A percentile compares a stretch with the other conserved stretches of the same genome.
Conservation (phyloP, 1,284 basidiomycete genomes). For the Tausonia pullulans region DNA sequence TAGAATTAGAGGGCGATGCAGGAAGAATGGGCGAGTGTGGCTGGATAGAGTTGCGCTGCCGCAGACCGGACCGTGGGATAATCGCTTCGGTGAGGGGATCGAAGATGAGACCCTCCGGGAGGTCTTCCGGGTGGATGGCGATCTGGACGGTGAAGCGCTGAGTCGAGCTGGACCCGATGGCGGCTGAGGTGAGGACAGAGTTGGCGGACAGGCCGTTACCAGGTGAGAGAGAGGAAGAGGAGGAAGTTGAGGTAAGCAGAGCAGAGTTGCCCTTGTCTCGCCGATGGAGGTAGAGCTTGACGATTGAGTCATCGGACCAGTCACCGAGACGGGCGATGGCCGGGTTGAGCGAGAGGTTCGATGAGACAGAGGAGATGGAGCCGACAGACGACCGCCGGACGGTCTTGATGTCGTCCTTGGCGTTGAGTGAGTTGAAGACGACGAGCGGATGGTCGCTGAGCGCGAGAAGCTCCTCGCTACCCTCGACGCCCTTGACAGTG, state of each 20-base stretch:
- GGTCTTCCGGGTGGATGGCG: conserved; percentile 72
- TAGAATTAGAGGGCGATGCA: conserved; percentile 40
- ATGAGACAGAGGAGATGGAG: conserved; percentile 81
- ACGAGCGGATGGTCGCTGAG: conserved; percentile 66
- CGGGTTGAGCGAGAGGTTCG: conserved; percentile 83
- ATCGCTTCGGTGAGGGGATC: conserved; percentile 84
- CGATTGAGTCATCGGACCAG: conserved; percentile 89
- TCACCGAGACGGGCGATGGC: conserved; percentile 86
- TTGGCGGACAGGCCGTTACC: conserved; percentile 36
- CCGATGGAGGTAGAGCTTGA: conserved; percentile 74
- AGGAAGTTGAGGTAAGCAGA: conserved; percentile 19
- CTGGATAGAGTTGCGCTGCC: conserved; percentile 33
- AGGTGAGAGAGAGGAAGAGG: conserved; percentile 9
- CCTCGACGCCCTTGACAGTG: conserved; percentile 83
- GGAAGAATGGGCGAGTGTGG: conserved; percentile 39
- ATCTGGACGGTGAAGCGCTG: conserved; percentile 76
- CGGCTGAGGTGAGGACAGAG: conserved; percentile 5
- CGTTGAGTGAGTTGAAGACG: conserved; percentile 74
- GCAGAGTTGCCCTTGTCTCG: conserved; percentile 20
- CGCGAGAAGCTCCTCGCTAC: conserved; percentile 56
- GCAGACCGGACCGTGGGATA: conserved; percentile 47
- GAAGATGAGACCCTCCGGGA: conserved; percentile 87
- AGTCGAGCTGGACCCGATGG: conserved; percentile 56
- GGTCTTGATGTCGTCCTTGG: conserved; percentile 46
- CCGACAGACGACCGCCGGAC: conserved; percentile 87